These are phyloP conservation scores for Mollisia scopiformis DNA, from an alignment of 2,329 filamentous ascomycete species.

Conservation along the genomic window DNA sequence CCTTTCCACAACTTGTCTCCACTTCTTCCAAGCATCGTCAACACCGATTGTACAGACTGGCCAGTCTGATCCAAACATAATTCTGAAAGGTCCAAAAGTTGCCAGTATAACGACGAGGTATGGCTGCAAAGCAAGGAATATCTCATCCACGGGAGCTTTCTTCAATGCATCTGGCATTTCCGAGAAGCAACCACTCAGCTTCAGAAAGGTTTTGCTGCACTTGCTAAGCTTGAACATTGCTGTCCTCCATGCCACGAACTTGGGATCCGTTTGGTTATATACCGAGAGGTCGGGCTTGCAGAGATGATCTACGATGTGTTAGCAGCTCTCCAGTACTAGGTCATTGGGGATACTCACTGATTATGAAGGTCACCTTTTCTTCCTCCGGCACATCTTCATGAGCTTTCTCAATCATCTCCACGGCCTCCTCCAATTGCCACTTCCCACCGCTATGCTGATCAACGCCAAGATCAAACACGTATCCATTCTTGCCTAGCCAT, in stretches of 20 bases:
- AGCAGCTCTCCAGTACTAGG: neutral
- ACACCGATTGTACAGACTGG: constrained; percentile 79
- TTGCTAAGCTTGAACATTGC: constrained; percentile 69
- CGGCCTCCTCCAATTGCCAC: constrained; percentile 71
- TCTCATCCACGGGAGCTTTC: constrained; percentile 51
- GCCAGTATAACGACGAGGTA: constrained; percentile 76
- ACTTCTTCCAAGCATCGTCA: constrained; percentile 69
- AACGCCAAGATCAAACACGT: constrained; percentile 82
- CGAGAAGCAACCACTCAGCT: constrained; percentile 84
- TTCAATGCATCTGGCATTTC: constrained; percentile 67
- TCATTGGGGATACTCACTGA: constrained; percentile 30
- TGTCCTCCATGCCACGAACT: constrained; percentile 69
- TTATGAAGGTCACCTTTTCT: constrained; percentile 49
- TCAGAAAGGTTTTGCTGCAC: constrained; percentile 76
- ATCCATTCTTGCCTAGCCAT: constrained; percentile 64
- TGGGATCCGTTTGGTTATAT: constrained; percentile 50
- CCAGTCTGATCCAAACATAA: constrained; percentile 96
- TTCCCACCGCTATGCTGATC: constrained; percentile 79
- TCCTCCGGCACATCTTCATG: constrained; percentile 62
- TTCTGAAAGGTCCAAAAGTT: constrained; percentile 69
- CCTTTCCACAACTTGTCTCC: constrained; percentile 71
- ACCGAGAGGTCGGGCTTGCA: constrained; percentile 82
- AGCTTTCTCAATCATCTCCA: constrained; percentile 70
- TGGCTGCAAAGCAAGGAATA: constrained; percentile 66
- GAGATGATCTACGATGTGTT: constrained; percentile 68